Evolutionary conservation across 495 filamentous ascomycete species (phyloP).

Genomic region (Penicillium cosmopolitanum): DNA sequence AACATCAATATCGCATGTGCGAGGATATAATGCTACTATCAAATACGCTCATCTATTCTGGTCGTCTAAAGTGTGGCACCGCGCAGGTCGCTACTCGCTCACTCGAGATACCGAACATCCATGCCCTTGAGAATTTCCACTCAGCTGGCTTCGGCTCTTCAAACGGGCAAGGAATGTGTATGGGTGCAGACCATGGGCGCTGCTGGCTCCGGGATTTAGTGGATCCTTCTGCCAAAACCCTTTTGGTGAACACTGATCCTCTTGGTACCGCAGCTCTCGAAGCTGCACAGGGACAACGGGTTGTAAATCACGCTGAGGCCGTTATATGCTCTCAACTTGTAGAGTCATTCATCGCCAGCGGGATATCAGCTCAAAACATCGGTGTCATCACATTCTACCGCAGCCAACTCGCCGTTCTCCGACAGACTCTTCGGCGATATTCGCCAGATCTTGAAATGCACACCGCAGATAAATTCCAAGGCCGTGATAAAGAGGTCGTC

Average conservation of each 20-base stretch:
- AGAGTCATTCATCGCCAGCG: conserved; percentile 70
- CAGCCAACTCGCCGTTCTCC: conserved; percentile 74
- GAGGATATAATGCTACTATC: conserved; percentile 93
- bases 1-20: conserved; percentile 98
- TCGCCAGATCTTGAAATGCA: conserved; percentile 80
- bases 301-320: conserved; percentile 82
- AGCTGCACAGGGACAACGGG: conserved; percentile 74
- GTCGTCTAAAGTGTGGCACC: conserved; percentile 86
- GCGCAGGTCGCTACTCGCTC: conserved; percentile 67
- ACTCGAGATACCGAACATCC: conserved; percentile 62
- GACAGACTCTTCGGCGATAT: conserved; percentile 55
- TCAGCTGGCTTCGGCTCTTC: conserved; percentile 39
- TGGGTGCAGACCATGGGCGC: conserved; percentile 44
- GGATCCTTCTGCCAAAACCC: conserved; percentile 68
- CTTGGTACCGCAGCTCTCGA: conserved; percentile 67
- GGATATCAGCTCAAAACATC: conserved; percentile 75
- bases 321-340: conserved; percentile 77
- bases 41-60: conserved; percentile 90
- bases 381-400: conserved; percentile 99
- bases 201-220: conserved; percentile 90
- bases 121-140: conserved; percentile 59
- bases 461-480: conserved; percentile 95
- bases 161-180: conserved; percentile 51
- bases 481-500: conserved; percentile 90
- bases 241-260: conserved; percentile 86